phyloP scores from a whole-genome alignment of 768 basidiomycete species.

The Lyophyllum atratum region DNA sequence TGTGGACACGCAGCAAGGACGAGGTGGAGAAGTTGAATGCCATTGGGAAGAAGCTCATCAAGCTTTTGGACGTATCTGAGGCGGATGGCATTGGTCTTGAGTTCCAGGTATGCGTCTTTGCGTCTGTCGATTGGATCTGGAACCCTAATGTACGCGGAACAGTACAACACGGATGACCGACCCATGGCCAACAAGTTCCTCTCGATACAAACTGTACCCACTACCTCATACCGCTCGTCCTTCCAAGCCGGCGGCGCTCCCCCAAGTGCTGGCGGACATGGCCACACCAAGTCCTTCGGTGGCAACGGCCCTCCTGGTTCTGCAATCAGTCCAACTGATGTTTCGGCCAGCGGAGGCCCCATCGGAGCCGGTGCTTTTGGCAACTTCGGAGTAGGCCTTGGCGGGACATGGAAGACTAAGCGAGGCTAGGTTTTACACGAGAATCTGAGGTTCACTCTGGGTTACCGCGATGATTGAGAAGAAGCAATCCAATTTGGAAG shows the following conservation, averaged over 20 bases:
- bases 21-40: conserved; percentile 84
- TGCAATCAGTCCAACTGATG: conserved; percentile 4
- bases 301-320: not conserved
- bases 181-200: conserved; percentile 83
- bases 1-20: conserved; percentile 88
- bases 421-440: not conserved
- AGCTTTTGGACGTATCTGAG: conserved; percentile 82
- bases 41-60: conserved; percentile 82
- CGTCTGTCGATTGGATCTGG: not conserved
- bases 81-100: conserved; percentile 84
- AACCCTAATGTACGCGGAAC: not conserved
- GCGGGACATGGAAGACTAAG: conserved; percentile 28
- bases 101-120: conserved; percentile 67
- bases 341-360: conserved; percentile 14
- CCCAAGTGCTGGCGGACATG: conserved; percentile 11
- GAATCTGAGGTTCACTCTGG: not conserved
- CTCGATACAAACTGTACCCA: conserved; percentile 71
- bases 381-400: conserved; percentile 30
- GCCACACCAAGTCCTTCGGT: conserved; percentile 17
- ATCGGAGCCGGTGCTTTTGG: conserved; percentile 29
- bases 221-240: conserved; percentile 64
- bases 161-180: conserved; percentile 90
- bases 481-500: not conserved
- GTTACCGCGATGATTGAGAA: not conserved
- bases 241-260: conserved; percentile 44